Evolutionary conservation across 2,329 filamentous ascomycete species (phyloP), one percentile per base, ranked within the genome.

Genomic region (Colletotrichum tropicale): DNA sequence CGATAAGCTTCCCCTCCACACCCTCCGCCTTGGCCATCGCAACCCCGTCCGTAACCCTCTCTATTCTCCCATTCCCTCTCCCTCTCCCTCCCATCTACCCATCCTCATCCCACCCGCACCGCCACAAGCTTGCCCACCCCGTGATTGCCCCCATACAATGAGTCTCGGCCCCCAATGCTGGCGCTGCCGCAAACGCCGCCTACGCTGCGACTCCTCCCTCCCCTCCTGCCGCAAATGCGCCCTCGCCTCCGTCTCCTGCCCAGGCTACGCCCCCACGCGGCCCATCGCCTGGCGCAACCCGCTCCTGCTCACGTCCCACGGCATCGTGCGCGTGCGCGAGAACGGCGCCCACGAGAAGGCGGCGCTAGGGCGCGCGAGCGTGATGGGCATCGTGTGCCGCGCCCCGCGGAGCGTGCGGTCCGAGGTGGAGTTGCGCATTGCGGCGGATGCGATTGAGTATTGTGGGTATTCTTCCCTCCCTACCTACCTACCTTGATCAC

Each of bases 111-210:
- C 38, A n/a, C 38, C 18, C 18, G 16, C 16, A 18, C 38, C 2
- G 38, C n/a, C n/a, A n/a, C n/a, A n/a, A n/a, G n/a, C n/a, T n/a
- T n/a, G n/a, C 18, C 38, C 10, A 18, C 15, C 2, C 34, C 13
- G 34, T 36, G 34, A 15, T 7, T 7, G 1, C 1, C 34, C 34
- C 34, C 3, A 24, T 24, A 16, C 34, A 0, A 36, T 38, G 67
- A 71, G 48, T n/a, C 55, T 75, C 15, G 68, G 62, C 30, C 73
- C 73, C 6, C 73, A 56, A 56, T 67, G 72, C 55, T 67, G 72
- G 61, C 38, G 56, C 9, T 75, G 69, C 55, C 56, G 56, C 36
- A 68, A 75, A 26, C 60, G 32, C 16, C 55, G 73, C 6, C 73
- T 62, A 0, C 72, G 73, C 1, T 75, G 73, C 55, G 62, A 75